phyloP scores from a whole-genome alignment of 176 grass and related monocot species.

The Hordeum marinum region DNA sequence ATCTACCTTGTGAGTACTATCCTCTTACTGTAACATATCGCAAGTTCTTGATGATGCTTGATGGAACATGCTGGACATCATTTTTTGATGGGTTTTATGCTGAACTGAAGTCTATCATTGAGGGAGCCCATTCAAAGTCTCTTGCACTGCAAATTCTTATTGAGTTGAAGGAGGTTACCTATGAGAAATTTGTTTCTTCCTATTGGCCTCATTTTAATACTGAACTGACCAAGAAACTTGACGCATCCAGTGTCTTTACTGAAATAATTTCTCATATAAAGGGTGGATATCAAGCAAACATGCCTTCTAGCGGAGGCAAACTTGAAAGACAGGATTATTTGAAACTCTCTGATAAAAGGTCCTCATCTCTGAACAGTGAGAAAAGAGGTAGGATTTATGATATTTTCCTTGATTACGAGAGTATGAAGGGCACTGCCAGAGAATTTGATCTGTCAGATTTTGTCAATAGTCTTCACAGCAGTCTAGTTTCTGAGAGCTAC shows the following conservation, averaged over 20 bases:
- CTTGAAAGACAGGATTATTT: slow-evolving; percentile 48
- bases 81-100: slow-evolving; percentile 58
- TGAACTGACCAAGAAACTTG: slow-evolving; percentile 55
- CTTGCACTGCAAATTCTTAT: slow-evolving; percentile 47
- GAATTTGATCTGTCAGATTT: slow-evolving; percentile 81
- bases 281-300: slow-evolving; percentile 22
- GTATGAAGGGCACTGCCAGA: slow-evolving; percentile 29
- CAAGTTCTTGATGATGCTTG: slow-evolving; percentile 88
- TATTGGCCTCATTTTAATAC: slow-evolving; percentile 73
- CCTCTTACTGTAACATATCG: slow-evolving; percentile 61
- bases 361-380: slow-evolving; percentile 44
- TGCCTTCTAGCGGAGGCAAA: background rate
- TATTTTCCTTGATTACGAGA: slow-evolving; percentile 72
- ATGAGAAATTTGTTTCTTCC: slow-evolving; percentile 54
- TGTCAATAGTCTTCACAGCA: slow-evolving; percentile 46
- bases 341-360: slow-evolving; percentile 47
- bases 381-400: slow-evolving; percentile 54
- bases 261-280: slow-evolving; percentile 91
- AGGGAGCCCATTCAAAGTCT: slow-evolving; percentile 24
- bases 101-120: background rate
- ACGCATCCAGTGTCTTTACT: slow-evolving; percentile 61
- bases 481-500: slow-evolving; percentile 33
- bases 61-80: slow-evolving; percentile 55
- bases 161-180: slow-evolving; percentile 62
- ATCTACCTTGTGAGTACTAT: slow-evolving; percentile 15